Conservation (phyloP, 352 stramenopile species). For the Phytophthora brassicae region DNA sequence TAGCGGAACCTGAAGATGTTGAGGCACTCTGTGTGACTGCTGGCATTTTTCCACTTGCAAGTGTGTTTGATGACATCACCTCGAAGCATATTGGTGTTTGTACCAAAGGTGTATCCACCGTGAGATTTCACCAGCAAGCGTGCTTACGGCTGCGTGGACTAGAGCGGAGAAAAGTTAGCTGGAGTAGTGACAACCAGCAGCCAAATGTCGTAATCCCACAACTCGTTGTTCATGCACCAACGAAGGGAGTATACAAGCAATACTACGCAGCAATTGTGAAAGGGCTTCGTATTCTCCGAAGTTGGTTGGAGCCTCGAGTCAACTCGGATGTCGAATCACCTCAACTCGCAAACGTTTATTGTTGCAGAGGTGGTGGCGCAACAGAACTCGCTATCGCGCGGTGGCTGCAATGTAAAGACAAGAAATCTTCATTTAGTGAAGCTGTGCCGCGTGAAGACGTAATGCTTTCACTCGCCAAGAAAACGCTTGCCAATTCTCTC, state of each 20-base stretch:
- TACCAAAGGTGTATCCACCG: slow-evolving; percentile 20
- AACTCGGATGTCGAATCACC: background rate
- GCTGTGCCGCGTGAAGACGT: background rate
- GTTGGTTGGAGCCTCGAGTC: slow-evolving; percentile 32
- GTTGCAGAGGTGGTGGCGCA: slow-evolving; percentile 50
- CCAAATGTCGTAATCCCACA: slow-evolving; percentile 41
- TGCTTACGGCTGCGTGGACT: slow-evolving; percentile 45
- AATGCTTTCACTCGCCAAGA: slow-evolving; percentile 13
- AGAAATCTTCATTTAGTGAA: no score
- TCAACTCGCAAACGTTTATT: slow-evolving; percentile 3
- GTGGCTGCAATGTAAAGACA: slow-evolving; percentile 12
- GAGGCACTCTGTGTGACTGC: slow-evolving; percentile 39
- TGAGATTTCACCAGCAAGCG: slow-evolving; percentile 45
- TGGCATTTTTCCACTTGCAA: slow-evolving; percentile 45
- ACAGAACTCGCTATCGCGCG: slow-evolving; percentile 46
- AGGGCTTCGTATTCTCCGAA: slow-evolving; percentile 51
- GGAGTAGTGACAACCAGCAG: background rate
- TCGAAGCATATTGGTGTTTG: slow-evolving; percentile 43
- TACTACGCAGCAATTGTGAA: slow-evolving; percentile 63
- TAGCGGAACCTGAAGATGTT: slow-evolving; percentile 55
- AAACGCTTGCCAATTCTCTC: slow-evolving; percentile 30
- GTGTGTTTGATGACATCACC: slow-evolving; percentile 51
- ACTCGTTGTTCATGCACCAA: slow-evolving; percentile 52
- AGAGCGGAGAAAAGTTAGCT: background rate
- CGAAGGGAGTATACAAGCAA: slow-evolving; percentile 68